Evolutionary conservation across 306 rosid genomes (phyloP).

Genomic region (Cicer chorassanicum): DNA sequence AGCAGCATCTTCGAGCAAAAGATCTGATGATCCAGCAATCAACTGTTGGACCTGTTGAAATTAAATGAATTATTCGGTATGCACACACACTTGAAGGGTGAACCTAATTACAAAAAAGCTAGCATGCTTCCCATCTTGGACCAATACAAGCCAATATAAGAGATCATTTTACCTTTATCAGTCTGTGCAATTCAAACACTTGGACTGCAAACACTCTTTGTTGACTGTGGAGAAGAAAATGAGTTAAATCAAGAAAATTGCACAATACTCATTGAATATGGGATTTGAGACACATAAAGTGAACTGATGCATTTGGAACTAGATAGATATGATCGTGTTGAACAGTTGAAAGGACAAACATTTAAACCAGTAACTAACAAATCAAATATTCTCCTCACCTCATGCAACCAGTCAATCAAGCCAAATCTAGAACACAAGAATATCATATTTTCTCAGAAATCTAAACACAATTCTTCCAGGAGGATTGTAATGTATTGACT

Average conservation of each 20-base stretch:
- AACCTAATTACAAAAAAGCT: constrained; percentile 6
- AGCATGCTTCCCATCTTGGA: constrained; percentile 41
- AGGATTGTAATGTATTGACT: constrained; percentile 22
- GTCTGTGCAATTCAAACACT: constrained; percentile 80
- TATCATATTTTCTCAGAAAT: constrained; percentile 35
- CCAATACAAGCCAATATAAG: constrained; percentile 38
- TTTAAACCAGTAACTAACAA: constrained; percentile 33
- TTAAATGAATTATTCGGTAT: constrained; percentile 31
- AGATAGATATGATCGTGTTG: constrained; percentile 28
- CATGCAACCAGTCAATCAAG: constrained; percentile 7
- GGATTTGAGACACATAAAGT: constrained; percentile 38
- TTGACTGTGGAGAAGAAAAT: constrained; percentile 76
- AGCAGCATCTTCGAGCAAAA: constrained; percentile 67
- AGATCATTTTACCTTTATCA: constrained; percentile 66
- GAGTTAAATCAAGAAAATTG: constrained; percentile 63
- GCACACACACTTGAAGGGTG: constrained; percentile 13
- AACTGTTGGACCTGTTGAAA: constrained; percentile 79
- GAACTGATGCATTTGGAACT: constrained; percentile 38
- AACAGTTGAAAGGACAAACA: constrained; percentile 1
- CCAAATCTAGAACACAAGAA: constrained; percentile 7
- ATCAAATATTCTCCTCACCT: constrained; percentile 27
- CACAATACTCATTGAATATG: constrained; percentile 40
- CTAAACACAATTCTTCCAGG: constrained; percentile 11
- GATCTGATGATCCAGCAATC: constrained; percentile 86
- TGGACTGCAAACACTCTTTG: constrained; percentile 74